Base-by-base conservation (phyloP, 257 asterid genomes). In the Gentiana straminea region DNA sequence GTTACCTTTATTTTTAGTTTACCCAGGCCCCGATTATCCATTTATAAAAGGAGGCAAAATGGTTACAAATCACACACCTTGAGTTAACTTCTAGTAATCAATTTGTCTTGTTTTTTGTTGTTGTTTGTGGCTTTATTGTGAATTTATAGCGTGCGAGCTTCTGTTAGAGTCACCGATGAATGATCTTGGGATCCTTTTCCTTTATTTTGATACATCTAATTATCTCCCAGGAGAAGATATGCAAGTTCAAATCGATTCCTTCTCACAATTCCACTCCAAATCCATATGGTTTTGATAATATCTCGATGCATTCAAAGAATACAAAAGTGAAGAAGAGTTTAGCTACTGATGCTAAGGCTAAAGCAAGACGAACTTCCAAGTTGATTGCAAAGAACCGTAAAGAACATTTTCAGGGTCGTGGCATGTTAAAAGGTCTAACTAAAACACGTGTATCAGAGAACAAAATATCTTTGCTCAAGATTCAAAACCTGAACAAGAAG, bases 171-270 rank as follows among this genome's bases (percentile, higher is more conserved):
- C 46, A 41, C 9, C 9, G 46, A 41, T 4, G 46, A 41, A 41
- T 41, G 8, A 41, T 5, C 9, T 5, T 41, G 8, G 46, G 46
- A 57, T 35, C 44, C 55, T 65, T 32, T 10, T 24, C 8, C 12
- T 48, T 38, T 43, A 63, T 44, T 33, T 52, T 55, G 54, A 44
- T 60, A 48, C 35, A 35, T 57, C 56, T 61, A 52, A 49, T 60
- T 45, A 33, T 24, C 33, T 73, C 61, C 68, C 84, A 82, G 95
- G 89, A 69, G 33, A 80, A 72, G 39, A 37, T 37, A 59, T 48
- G 50, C 33, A 69, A 67, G 69, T 59, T 49, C 67, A 75, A 70
- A 67, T 65, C 56, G 64, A 83, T 53, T 56, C 62, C 67, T 68
- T 74, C 74, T 57, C 78, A 61, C 13, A 51, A 57, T 60, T 61